These are phyloP conservation scores for Conticribra guillardii DNA, from an alignment of 108 stramenopile species.

Conservation along the genomic window DNA sequence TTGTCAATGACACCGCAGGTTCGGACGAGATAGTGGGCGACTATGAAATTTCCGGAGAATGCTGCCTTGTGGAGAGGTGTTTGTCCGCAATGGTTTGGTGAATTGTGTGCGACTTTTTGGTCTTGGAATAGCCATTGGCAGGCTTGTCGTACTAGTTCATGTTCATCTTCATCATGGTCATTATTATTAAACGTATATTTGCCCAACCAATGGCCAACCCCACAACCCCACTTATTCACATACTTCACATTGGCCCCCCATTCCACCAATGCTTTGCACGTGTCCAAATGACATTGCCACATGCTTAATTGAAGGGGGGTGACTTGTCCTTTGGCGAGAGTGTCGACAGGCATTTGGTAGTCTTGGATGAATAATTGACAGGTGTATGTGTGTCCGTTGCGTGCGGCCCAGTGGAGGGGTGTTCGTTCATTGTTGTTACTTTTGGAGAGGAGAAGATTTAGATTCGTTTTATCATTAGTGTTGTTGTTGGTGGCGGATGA, in stretches of 20 bases:
- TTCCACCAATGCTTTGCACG: slow-evolving; percentile 9
- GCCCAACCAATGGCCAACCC: slow-evolving; percentile 43
- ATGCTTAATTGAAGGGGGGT: slow-evolving; percentile 55
- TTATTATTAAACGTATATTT: slow-evolving; percentile 31
- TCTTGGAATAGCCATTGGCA: background rate
- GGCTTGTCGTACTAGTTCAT: background rate
- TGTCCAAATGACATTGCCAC: slow-evolving; percentile 46
- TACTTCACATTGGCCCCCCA: slow-evolving; percentile 24
- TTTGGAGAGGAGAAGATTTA: background rate
- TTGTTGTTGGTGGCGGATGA: too few species aligned
- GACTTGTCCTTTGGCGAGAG: slow-evolving; percentile 34
- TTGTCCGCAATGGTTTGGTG: slow-evolving; percentile 45
- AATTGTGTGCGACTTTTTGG: background rate
- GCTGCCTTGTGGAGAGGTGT: slow-evolving; percentile 52
- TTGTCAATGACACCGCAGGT: slow-evolving; percentile 7
- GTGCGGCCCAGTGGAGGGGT: slow-evolving; percentile 53
- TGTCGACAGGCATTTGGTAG: slow-evolving; percentile 1
- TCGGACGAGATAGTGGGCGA: slow-evolving; percentile 21
- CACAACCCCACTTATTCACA: slow-evolving; percentile 52
- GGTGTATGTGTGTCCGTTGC: slow-evolving; percentile 40
- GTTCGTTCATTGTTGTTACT: slow-evolving; percentile 23
- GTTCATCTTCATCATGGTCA: background rate
- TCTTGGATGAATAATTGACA: slow-evolving; percentile 14
- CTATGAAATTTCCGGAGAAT: slow-evolving; percentile 32
- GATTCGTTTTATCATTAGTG: background rate